These are phyloP conservation scores for Haberlea rhodopensis DNA, from an alignment of 257 asterid species.

Conservation along the genomic window DNA sequence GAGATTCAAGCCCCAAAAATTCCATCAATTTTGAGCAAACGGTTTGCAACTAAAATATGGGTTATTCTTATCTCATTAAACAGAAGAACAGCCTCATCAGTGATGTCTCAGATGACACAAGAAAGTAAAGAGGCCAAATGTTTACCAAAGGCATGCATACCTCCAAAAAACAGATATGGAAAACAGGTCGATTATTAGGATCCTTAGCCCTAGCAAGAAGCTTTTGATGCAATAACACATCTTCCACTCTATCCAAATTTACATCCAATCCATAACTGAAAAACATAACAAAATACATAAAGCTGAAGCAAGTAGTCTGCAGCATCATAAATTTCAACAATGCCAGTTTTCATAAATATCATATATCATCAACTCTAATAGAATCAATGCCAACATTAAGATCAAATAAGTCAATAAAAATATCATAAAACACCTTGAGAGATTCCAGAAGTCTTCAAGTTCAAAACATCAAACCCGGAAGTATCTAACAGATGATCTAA, in stretches of 20 bases:
- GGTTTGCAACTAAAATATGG: no score
- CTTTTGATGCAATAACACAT: slow-evolving; percentile 75
- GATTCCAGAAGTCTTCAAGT: slow-evolving; percentile 9
- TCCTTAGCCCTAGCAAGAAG: slow-evolving; percentile 77
- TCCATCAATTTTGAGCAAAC: background rate
- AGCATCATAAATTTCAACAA: no score
- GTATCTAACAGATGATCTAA: background rate
- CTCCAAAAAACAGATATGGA: slow-evolving; percentile 74
- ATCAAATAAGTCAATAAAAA: background rate
- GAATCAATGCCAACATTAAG: slow-evolving; percentile 3
- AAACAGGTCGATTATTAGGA: slow-evolving; percentile 71
- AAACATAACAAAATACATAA: slow-evolving; percentile 25
- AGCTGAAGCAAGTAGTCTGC: slow-evolving; percentile 13
- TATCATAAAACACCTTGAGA: background rate
- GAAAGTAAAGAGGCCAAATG: slow-evolving; percentile 1
- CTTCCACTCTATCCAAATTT: slow-evolving; percentile 80
- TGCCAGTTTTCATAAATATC: background rate
- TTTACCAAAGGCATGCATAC: slow-evolving; percentile 32
- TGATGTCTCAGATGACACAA: background rate
- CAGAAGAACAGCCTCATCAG: background rate
- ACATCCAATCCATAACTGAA: slow-evolving; percentile 79
- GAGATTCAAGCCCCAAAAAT: slow-evolving; percentile 1
- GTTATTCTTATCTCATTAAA: slow-evolving; percentile 6
- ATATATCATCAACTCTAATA: background rate
- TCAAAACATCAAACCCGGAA: slow-evolving; percentile 18